Conservation (phyloP, 108 stramenopile genomes). For the Nitzschia sp. region DNA sequence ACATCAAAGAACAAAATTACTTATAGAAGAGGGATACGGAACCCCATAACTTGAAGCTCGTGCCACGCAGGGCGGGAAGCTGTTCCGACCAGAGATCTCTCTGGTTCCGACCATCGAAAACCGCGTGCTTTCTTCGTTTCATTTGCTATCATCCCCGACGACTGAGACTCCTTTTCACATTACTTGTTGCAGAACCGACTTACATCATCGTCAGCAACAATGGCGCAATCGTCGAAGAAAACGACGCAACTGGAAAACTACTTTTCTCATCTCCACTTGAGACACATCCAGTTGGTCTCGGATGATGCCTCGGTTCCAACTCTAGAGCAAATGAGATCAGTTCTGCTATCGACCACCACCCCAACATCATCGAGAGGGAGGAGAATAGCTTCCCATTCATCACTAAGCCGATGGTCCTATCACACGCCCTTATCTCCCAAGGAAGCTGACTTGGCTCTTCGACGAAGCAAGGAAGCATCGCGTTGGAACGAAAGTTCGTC, state of each 20-base stretch:
- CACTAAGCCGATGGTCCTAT: background rate
- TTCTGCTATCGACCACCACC: background rate
- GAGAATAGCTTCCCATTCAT: background rate
- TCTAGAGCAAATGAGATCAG: background rate
- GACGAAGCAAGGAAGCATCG: background rate
- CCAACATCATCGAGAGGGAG: background rate
- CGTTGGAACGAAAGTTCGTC: background rate
- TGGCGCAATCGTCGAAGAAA: too few relatives aligned
- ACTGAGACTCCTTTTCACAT: too few relatives aligned
- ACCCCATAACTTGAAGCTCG: too few relatives aligned
- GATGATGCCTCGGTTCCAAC: slow-evolving; percentile 1
- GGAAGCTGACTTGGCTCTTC: background rate
- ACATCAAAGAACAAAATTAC: too few relatives aligned
- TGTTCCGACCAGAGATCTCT: too few relatives aligned
- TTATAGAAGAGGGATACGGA: too few relatives aligned
- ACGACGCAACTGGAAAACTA: background rate
- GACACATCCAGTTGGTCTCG: background rate
- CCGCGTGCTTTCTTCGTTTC: too few relatives aligned
- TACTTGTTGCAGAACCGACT: too few relatives aligned
- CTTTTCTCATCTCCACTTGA: background rate
- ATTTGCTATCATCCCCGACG: too few relatives aligned
- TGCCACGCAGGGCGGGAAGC: too few relatives aligned
- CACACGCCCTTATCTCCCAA: background rate
- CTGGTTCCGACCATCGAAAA: too few relatives aligned
- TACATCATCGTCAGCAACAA: too few relatives aligned